A percentile compares a stretch with the other conserved stretches of the same genome.
phyloP scores from a whole-genome alignment of 1,284 basidiomycete species.

The Moesziomyces parantarcticus region DNA sequence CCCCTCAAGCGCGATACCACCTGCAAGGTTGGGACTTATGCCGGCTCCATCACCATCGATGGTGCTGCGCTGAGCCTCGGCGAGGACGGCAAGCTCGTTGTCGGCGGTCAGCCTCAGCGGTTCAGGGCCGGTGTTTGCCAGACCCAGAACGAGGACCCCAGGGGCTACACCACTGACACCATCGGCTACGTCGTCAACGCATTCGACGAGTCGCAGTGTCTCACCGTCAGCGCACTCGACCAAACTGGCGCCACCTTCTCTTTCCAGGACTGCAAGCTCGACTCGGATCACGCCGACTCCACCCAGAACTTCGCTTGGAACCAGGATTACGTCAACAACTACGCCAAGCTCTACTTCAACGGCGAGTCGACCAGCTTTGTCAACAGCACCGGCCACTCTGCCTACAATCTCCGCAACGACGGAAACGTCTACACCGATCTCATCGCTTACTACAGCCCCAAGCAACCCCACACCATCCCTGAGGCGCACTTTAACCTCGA shows the following conservation, averaged over 20 bases:
- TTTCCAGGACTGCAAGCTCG: conserved; percentile 21
- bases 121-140: conserved; percentile 16
- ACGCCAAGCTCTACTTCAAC: conserved; percentile 6
- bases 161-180: not conserved
- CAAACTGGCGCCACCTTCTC: conserved; percentile 11
- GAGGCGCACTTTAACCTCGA: too few relatives aligned
- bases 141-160: not conserved
- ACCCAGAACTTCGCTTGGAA: conserved; percentile 26
- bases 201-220: conserved; percentile 15
- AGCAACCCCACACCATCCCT: not conserved
- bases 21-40: conserved; percentile 1
- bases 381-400: too few relatives aligned
- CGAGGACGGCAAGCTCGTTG: conserved; percentile 10
- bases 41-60: conserved; percentile 7
- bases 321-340: conserved; percentile 1
- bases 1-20: conserved; percentile 3
- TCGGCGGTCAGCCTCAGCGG: conserved; percentile 21
- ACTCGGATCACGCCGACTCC: conserved; percentile 15
- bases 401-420: too few relatives aligned
- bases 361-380: not conserved
- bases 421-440: conserved; percentile 3
- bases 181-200: conserved; percentile 24
- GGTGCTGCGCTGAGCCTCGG: conserved; percentile 12
- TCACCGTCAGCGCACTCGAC: conserved; percentile 26
- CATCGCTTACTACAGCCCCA: conserved; percentile 19